Base-by-base conservation (phyloP, 371 early-diverging fungal species). In the Vairimorpha necatrix region DNA sequence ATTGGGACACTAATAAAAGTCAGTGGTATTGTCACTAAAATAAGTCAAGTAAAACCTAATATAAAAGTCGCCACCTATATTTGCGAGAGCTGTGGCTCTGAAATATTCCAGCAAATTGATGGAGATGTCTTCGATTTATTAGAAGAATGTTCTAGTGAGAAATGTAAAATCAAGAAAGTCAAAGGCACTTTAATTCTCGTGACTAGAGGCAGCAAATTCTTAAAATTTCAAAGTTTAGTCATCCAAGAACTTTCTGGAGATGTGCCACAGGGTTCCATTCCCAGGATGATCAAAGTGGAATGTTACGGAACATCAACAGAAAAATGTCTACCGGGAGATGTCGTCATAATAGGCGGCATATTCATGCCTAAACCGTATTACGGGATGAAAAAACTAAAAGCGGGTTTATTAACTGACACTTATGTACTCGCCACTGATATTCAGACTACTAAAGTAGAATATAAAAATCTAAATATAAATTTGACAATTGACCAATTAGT, bases 181-280 rank as follows among this genome's bases (percentile, higher is more conserved):
- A 90, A 89, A 78, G 98, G 98, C 16, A 88, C 89, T 68, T 87
- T 98, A 48, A 88, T 89, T 80, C 88, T 93, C 89, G 94, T 95
- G 80, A 94, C 94, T 0, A 88, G 98, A 56, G 93, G 93, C 28
- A 91, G 90, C 69, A 93, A 94, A 79, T 95, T 97, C 78, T 82
- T 92, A 77, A 76, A 81, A 22, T 79, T 77, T 42, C 84, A 84
- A 63, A 60, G 62, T n/a, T 14, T 86, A 1, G 63, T 68, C 26
- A 48, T 86, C 34, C 86, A 86, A 78, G 86, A 86, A 61, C 28
- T 80, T 3, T 89, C 95, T 14, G 91, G 93, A 84, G 95, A 96
- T 88, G 94, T 95, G 9, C 95, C 95, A 71, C 93, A 93, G 71
- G 99, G 98, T 60, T 92, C 94, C 85, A 94, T 96, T 82, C 99